phyloP scores from a whole-genome alignment of 208 protist genomes.

The Trypanosoma mega region DNA sequence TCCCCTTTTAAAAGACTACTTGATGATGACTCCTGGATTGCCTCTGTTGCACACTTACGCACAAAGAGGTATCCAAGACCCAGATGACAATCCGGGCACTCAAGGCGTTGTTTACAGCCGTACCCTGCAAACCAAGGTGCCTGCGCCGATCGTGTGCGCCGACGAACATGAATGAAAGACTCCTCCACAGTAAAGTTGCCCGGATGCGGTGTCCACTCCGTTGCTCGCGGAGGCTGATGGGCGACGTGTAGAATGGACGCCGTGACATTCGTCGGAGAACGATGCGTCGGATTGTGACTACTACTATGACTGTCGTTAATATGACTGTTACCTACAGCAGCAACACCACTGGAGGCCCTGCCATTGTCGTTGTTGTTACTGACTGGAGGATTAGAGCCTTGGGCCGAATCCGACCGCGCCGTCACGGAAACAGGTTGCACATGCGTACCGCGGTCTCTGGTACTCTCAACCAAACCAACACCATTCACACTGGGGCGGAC shows the following conservation, averaged over 20 bases:
- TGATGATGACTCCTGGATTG: neutral
- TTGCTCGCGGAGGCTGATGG: slow-evolving; percentile 26
- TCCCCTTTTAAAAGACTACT: neutral
- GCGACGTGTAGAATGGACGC: slow-evolving; percentile 35
- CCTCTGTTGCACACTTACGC: slow-evolving; percentile 6
- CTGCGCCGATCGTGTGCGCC: slow-evolving; percentile 54
- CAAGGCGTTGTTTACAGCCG: slow-evolving; percentile 39
- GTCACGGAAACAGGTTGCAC: slow-evolving; percentile 12
- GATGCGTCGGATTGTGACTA: neutral
- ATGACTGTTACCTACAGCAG: neutral
- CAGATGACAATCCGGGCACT: slow-evolving; percentile 83
- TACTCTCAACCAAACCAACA: slow-evolving; percentile 41
- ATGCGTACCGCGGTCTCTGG: slow-evolving; percentile 39
- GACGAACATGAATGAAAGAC: slow-evolving; percentile 58
- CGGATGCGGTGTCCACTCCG: slow-evolving; percentile 37
- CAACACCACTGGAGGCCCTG: neutral
- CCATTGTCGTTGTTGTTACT: neutral
- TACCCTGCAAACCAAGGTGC: slow-evolving; percentile 70
- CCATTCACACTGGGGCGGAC: slow-evolving; percentile 37
- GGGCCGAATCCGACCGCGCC: too few species aligned
- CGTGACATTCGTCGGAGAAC: slow-evolving; percentile 28
- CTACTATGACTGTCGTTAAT: neutral
- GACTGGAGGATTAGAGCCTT: too few species aligned
- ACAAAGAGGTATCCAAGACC: slow-evolving; percentile 69
- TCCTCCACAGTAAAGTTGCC: slow-evolving; percentile 79